A percentile compares a stretch with the other conserved stretches of the same genome.
These are phyloP conservation scores for Aspergillus sclerotiicarbonarius DNA, from an alignment of 495 filamentous ascomycete species.

Conservation along the genomic window DNA sequence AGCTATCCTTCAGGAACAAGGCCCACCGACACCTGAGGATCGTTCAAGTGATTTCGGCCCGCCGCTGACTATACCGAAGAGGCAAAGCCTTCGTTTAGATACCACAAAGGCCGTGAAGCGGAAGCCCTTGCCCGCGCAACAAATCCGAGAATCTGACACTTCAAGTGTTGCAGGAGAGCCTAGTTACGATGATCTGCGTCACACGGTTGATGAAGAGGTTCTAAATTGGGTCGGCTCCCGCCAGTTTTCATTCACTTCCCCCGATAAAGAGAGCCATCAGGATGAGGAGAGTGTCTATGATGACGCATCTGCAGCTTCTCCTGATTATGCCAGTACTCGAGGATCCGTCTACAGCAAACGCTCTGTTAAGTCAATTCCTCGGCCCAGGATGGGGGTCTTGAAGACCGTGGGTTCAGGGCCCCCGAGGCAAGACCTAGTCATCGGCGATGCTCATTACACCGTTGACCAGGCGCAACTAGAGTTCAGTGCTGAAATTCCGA, in stretches of 20 bases:
- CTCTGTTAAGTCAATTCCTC: slow-evolving; percentile 58
- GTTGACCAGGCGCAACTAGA: slow-evolving; percentile 30
- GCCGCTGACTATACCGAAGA: slow-evolving; percentile 27
- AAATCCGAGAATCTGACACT: slow-evolving; percentile 9
- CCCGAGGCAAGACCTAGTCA: slow-evolving; percentile 47
- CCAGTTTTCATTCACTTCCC: slow-evolving; percentile 32
- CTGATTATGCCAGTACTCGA: slow-evolving; percentile 71
- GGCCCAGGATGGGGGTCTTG: slow-evolving; percentile 76
- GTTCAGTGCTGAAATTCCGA: slow-evolving; percentile 58
- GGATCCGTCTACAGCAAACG: slow-evolving; percentile 60
- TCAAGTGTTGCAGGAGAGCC: slow-evolving; percentile 34
- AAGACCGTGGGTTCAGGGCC: slow-evolving; percentile 72
- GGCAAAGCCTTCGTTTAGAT: slow-evolving; percentile 39
- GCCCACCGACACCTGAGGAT: slow-evolving; percentile 21
- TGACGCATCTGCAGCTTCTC: slow-evolving; percentile 46
- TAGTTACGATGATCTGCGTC: slow-evolving; percentile 62
- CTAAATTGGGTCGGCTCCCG: slow-evolving; percentile 49
- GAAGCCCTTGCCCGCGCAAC: slow-evolving; percentile 62
- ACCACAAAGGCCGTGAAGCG: slow-evolving; percentile 49
- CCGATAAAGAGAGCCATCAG: slow-evolving; percentile 24
- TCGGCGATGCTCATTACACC: slow-evolving; percentile 60
- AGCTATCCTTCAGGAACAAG: slow-evolving; percentile 12
- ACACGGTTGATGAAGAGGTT: slow-evolving; percentile 64
- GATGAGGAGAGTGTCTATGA: slow-evolving; percentile 52
- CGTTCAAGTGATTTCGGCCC: slow-evolving; percentile 20